Evolutionary conservation across 164 flowering plant genomes (phyloP).

Genomic region (Stephania japonica): DNA sequence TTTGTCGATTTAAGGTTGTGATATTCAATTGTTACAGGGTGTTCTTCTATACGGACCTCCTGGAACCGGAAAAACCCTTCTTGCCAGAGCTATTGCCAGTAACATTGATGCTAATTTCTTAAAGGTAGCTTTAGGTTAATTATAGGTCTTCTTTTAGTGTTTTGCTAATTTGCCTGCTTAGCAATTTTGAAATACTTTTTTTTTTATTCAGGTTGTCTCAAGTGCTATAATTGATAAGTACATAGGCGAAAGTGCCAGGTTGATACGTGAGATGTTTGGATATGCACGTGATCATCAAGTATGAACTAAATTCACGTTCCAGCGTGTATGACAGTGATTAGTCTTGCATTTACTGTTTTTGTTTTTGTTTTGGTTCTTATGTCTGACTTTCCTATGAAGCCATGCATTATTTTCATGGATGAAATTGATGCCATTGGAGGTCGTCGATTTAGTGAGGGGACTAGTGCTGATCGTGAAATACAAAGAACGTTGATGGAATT

Average conservation of each 20-base stretch:
- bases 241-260: slow-evolving; percentile 90
- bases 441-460: slow-evolving; percentile 90
- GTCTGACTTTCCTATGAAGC: slow-evolving; percentile 35
- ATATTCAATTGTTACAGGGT: slow-evolving; percentile 42
- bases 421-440: slow-evolving; percentile 99
- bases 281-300: slow-evolving; percentile 98
- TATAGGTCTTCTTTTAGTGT: background rate
- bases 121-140: slow-evolving; percentile 39
- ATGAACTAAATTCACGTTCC: slow-evolving; percentile 13
- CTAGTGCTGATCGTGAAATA: slow-evolving; percentile 94
- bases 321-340: background rate
- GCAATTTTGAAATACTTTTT: slow-evolving; percentile 1
- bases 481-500: slow-evolving; percentile 94
- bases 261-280: slow-evolving; percentile 92
- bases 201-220: slow-evolving; percentile 67
- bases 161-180: background rate
- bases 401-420: slow-evolving; percentile 97
- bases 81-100: slow-evolving; percentile 93
- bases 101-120: slow-evolving; percentile 93
- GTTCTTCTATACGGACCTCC: slow-evolving; percentile 98
- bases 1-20: background rate
- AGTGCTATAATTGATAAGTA: slow-evolving; percentile 95
- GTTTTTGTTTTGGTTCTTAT: background rate
- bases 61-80: slow-evolving; percentile 89
- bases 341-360: background rate